Evolutionary conservation across 2,329 filamentous ascomycete genomes (phyloP).

Genomic region (Penicillium olsonii): DNA sequence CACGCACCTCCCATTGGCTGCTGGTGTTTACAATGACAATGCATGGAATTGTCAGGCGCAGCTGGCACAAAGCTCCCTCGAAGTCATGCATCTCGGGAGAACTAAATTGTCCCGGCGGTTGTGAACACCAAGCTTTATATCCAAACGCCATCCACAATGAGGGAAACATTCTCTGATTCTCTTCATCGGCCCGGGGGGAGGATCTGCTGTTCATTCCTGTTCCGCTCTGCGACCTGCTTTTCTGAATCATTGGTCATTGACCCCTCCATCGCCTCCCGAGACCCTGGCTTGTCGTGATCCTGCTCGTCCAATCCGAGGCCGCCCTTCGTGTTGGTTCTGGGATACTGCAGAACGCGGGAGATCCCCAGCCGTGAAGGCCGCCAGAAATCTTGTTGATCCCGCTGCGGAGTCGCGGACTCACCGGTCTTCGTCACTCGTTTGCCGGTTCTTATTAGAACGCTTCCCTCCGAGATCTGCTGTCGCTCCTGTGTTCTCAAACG

Average conservation of each 20-base stretch:
- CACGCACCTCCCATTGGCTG: constrained; percentile 13
- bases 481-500: background rate
- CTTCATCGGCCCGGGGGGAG: background rate
- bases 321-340: constrained; percentile 7
- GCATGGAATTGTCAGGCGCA: background rate
- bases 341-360: constrained; percentile 9
- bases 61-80: constrained; percentile 9
- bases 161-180: background rate
- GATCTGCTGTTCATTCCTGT: background rate
- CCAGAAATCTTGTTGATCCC: constrained; percentile 4
- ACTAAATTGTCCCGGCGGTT: background rate
- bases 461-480: background rate
- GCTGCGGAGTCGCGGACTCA: background rate
- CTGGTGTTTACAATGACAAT: background rate
- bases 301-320: constrained; percentile 16
- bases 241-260: constrained; percentile 13
- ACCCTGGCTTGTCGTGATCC: constrained; percentile 15
- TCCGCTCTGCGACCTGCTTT: background rate
- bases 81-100: constrained; percentile 10
- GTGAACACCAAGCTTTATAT: constrained; percentile 27
- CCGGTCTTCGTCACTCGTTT: background rate
- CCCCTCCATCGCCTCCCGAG: constrained; percentile 7
- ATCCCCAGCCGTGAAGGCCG: constrained; percentile 6
- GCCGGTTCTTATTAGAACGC: constrained; percentile 4
- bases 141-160: constrained; percentile 17